phyloP scores from a whole-genome alignment of 148 eudicot genomes.

The Gaultheria prostrata region DNA sequence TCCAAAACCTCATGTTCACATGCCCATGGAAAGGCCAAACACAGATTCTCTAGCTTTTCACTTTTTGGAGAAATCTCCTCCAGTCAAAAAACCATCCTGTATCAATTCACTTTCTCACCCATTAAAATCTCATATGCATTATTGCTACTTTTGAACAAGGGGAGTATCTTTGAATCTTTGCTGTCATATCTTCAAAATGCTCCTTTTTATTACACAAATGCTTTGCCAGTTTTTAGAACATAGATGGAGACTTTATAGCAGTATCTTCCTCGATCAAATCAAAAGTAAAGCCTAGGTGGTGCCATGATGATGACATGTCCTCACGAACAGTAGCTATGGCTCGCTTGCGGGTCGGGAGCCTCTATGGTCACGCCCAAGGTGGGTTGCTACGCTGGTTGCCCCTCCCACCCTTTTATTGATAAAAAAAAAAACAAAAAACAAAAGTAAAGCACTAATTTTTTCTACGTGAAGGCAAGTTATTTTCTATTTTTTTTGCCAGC shows the following conservation, averaged over 20 bases:
- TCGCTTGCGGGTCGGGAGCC: too few relatives aligned
- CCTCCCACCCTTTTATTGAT: too few relatives aligned
- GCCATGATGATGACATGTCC: too few relatives aligned
- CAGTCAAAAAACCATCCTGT: background rate
- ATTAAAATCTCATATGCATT: background rate
- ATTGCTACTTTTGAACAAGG: constrained; percentile 1
- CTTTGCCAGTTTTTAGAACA: background rate
- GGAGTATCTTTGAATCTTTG: constrained; percentile 12
- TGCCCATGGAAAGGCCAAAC: background rate
- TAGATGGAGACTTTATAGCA: background rate
- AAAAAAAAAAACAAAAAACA: too few relatives aligned
- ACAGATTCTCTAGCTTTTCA: background rate
- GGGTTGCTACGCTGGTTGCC: too few relatives aligned
- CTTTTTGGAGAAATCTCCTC: background rate
- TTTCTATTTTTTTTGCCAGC: background rate
- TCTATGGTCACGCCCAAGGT: too few relatives aligned
- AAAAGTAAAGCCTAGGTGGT: background rate
- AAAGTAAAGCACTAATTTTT: too few relatives aligned
- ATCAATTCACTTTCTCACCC: too few relatives aligned
- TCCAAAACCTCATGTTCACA: background rate
- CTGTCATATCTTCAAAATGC: background rate
- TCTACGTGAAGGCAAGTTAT: background rate
- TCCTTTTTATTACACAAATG: background rate
- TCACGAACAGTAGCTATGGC: too few relatives aligned
- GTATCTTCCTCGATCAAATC: background rate